Percentiles rank a stretch among this genome's conserved stretches.
phyloP scores from a whole-genome alignment of 106 monocot genomes.

The Ottelia alismoides region DNA sequence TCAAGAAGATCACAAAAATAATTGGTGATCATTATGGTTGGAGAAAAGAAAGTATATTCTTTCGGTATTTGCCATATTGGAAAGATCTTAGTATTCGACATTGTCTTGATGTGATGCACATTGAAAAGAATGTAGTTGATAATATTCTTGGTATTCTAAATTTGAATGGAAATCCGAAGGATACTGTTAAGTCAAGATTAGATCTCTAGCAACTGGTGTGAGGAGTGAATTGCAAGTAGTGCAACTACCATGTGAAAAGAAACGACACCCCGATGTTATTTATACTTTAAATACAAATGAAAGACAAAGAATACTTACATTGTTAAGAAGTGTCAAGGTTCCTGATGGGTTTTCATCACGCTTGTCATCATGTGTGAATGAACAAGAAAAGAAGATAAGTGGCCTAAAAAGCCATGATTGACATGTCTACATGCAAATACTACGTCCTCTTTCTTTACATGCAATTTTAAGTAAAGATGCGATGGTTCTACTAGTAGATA shows the following conservation, averaged over 20 bases:
- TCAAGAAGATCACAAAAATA: background rate
- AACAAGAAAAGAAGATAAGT: background rate
- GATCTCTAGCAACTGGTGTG: background rate
- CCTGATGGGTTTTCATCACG: background rate
- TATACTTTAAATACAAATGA: background rate
- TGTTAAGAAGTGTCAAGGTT: background rate
- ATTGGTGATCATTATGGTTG: too few species aligned
- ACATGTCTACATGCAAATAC: slow-evolving; percentile 1
- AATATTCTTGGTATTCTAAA: background rate
- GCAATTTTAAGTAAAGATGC: background rate
- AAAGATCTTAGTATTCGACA: too few species aligned
- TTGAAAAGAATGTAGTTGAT: background rate
- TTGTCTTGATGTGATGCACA: too few species aligned
- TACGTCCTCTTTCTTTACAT: background rate
- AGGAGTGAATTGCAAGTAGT: background rate
- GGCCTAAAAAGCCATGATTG: slow-evolving; percentile 1
- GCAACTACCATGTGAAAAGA: background rate
- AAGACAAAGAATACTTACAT: background rate
- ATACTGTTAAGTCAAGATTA: background rate
- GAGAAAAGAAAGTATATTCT: too few species aligned
- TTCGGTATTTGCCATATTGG: too few species aligned
- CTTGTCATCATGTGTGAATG: background rate
- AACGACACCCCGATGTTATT: background rate
- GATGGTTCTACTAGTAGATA: background rate
- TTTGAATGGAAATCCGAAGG: background rate